Percentiles rank a stretch among this genome's conserved stretches.
These are phyloP conservation scores for Torulaspora microellipsoides DNA, from an alignment of 805 yeast species.

Conservation along the genomic window DNA sequence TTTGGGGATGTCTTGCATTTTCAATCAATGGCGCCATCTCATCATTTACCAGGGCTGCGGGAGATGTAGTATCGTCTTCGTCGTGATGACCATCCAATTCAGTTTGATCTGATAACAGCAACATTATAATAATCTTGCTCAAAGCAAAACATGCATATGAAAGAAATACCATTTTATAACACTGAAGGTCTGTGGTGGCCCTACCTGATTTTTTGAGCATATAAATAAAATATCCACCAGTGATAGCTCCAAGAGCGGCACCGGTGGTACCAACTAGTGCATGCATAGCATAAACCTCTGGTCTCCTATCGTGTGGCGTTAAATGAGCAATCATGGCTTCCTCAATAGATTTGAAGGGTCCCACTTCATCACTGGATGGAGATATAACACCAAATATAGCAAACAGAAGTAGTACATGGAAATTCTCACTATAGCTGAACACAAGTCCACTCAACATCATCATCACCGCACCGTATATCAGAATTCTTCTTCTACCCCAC, in stretches of 20 bases:
- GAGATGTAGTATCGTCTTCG: constrained; percentile 5
- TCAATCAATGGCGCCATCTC: constrained; percentile 28
- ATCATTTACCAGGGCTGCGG: constrained; percentile 23
- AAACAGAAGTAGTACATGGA: constrained; percentile 53
- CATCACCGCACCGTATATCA: constrained; percentile 57
- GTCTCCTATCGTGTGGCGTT: constrained; percentile 58
- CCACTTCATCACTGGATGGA: constrained; percentile 86
- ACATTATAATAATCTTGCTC: constrained; percentile 47
- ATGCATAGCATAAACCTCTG: constrained; percentile 73
- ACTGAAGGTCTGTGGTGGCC: constrained; percentile 34
- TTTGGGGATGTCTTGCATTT: constrained; percentile 6
- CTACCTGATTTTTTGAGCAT: constrained; percentile 35
- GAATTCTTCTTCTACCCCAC: constrained; percentile 62
- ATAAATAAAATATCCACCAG: constrained; percentile 58
- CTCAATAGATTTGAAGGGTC: constrained; percentile 84
- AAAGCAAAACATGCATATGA: constrained; percentile 53
- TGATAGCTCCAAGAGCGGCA: constrained; percentile 64
- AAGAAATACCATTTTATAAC: constrained; percentile 55
- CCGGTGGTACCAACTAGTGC: constrained; percentile 67
- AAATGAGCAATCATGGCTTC: constrained; percentile 79
- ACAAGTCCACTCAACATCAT: constrained; percentile 65
- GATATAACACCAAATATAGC: constrained; percentile 84
- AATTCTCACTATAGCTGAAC: constrained; percentile 56
- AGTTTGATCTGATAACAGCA: constrained; percentile 48
- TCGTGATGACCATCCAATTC: constrained; percentile 39